Percentiles rank a stretch among this genome's conserved stretches.
Evolutionary conservation across 2,329 filamentous ascomycete species (phyloP).

Genomic region (Colletotrichum sp.): DNA sequence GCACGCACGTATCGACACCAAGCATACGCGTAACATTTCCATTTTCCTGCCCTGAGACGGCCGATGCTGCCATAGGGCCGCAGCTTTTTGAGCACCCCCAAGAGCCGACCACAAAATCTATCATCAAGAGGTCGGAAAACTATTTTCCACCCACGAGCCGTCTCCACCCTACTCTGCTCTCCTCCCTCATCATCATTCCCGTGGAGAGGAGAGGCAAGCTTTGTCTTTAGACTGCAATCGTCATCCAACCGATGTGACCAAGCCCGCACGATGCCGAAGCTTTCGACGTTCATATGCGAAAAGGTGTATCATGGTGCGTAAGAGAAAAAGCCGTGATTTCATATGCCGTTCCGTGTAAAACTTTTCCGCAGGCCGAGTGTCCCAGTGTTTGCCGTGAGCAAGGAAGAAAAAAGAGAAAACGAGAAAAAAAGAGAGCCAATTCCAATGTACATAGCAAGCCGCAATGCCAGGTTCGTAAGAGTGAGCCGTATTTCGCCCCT

Average conservation of each 20-base stretch:
- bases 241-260: slow-evolving; percentile 21
- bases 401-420: slow-evolving; percentile 13
- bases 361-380: slow-evolving; percentile 22
- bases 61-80: slow-evolving; percentile 9
- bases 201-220: slow-evolving; percentile 12
- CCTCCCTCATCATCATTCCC: background rate
- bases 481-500: slow-evolving; percentile 7
- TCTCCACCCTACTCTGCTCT: background rate
- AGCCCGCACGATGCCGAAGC: slow-evolving; percentile 10
- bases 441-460: slow-evolving; percentile 19
- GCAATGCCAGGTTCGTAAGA: slow-evolving; percentile 20
- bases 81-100: background rate
- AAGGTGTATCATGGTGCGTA: slow-evolving; percentile 23
- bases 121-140: slow-evolving; percentile 15
- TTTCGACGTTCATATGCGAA: slow-evolving; percentile 18
- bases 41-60: slow-evolving; percentile 21
- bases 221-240: slow-evolving; percentile 10
- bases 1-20: background rate
- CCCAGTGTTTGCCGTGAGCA: slow-evolving; percentile 20
- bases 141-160: slow-evolving; percentile 6
- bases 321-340: slow-evolving; percentile 22
- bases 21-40: slow-evolving; percentile 22
- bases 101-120: slow-evolving; percentile 8
- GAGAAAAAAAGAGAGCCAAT: background rate
- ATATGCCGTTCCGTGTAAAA: slow-evolving; percentile 23